These are phyloP conservation scores for Salvia miltiorrhiza DNA, from an alignment of 257 asterid genomes.

Conservation along the genomic window DNA sequence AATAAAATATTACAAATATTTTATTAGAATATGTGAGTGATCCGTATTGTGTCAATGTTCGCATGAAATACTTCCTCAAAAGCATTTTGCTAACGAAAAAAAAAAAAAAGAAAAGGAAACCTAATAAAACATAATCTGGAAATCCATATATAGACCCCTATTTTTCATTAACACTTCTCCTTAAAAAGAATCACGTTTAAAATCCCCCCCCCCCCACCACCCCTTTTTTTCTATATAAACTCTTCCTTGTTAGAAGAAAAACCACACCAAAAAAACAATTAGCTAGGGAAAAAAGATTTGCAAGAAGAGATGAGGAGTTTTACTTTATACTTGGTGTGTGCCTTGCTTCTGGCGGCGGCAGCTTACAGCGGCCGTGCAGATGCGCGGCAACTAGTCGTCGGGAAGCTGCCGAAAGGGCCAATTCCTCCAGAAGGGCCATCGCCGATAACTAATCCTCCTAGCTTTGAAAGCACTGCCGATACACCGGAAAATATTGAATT, in stretches of 20 bases:
- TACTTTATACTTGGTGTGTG: background rate
- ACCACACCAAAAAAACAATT: background rate
- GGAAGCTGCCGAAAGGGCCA: background rate
- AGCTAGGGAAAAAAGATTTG: background rate
- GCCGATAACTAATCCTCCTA: background rate
- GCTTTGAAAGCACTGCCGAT: too few relatives aligned
- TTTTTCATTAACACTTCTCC: background rate
- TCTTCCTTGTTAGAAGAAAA: background rate
- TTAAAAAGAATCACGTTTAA: background rate
- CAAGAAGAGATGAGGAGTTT: background rate
- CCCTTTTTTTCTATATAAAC: background rate
- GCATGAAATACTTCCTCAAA: too few relatives aligned
- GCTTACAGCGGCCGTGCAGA: too few relatives aligned
- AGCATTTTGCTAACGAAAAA: too few relatives aligned
- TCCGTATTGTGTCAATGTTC: too few relatives aligned
- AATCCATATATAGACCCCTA: too few relatives aligned
- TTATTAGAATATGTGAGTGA: too few relatives aligned
- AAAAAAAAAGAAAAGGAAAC: too few relatives aligned
- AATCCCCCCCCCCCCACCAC: background rate
- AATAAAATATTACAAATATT: too few relatives aligned
- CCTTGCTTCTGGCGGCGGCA: background rate
- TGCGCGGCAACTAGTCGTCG: background rate
- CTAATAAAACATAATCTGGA: too few relatives aligned
- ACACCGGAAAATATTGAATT: too few relatives aligned
- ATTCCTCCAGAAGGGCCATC: background rate